Percentiles rank a stretch among this genome's conserved stretches.
Conservation (phyloP, 305 asterid genomes). For the Fraxinus angustifolia region DNA sequence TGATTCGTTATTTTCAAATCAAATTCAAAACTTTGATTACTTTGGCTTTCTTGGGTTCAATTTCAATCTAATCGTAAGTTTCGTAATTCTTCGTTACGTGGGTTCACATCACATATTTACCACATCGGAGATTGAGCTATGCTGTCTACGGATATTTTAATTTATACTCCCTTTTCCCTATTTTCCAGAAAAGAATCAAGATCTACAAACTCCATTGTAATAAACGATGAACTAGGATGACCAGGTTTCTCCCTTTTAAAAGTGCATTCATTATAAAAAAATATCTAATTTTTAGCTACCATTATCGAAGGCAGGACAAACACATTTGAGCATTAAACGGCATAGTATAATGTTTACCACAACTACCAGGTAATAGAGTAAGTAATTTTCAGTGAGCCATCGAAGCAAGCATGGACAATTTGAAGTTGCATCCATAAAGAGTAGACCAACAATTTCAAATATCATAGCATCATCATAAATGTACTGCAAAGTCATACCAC, state of each 20-base stretch:
- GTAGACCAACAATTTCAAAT: background rate
- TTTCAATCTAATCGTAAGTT: no score
- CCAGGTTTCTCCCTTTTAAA: background rate
- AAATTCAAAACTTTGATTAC: no score
- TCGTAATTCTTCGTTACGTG: background rate
- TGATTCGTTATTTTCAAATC: no score
- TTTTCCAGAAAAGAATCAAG: background rate
- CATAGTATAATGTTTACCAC: background rate
- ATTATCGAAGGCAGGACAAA: background rate
- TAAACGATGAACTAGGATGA: background rate
- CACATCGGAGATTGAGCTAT: background rate
- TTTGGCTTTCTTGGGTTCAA: no score
- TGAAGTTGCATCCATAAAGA: background rate
- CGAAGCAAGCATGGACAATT: background rate
- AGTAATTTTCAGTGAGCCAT: background rate
- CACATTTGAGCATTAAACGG: background rate
- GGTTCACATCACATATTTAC: background rate
- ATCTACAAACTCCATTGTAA: background rate
- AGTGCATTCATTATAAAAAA: background rate
- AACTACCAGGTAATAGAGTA: background rate
- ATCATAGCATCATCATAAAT: background rate
- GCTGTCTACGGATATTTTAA: background rate
- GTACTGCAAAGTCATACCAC: constrained; percentile 49
- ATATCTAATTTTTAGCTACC: background rate
- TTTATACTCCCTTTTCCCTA: background rate